Evolutionary conservation across 2,329 filamentous ascomycete genomes (phyloP).

Genomic region (Aspergillaceae sp.): DNA sequence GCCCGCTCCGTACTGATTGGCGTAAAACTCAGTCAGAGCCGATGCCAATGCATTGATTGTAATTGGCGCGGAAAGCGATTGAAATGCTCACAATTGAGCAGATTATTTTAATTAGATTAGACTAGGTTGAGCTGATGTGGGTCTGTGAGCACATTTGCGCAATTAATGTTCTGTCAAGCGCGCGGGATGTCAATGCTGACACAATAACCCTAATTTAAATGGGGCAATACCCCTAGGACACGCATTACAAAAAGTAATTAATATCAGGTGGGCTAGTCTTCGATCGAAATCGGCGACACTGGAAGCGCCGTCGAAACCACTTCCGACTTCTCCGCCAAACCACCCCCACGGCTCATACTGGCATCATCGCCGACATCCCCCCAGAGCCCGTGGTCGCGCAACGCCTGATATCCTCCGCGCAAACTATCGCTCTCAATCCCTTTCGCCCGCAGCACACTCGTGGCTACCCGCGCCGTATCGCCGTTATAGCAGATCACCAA

Average conservation of each 20-base stretch:
- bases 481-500: slow-evolving; percentile 48
- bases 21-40: too few relatives aligned
- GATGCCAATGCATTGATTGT: not conserved
- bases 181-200: not conserved
- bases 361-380: slow-evolving; percentile 2
- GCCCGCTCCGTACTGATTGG: too few relatives aligned
- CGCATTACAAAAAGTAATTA: not conserved
- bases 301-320: slow-evolving; percentile 9
- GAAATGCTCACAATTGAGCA: slow-evolving; percentile 21
- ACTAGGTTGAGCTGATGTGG: not conserved
- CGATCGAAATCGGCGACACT: slow-evolving; percentile 11
- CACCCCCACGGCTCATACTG: not conserved
- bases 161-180: not conserved
- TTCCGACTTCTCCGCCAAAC: not conserved
- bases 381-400: slow-evolving; percentile 20
- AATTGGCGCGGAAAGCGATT: not conserved
- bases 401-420: slow-evolving; percentile 32
- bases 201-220: not conserved
- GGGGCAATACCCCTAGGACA: not conserved
- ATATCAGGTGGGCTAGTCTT: slow-evolving; percentile 1
- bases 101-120: slow-evolving; percentile 6
- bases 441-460: slow-evolving; percentile 46
- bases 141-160: slow-evolving; percentile 17
- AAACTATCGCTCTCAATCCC: slow-evolving; percentile 42
- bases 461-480: slow-evolving; percentile 47